Evolutionary conservation across 768 basidiomycete genomes (phyloP).

Genomic region (Kwoniella mangroviensis): DNA sequence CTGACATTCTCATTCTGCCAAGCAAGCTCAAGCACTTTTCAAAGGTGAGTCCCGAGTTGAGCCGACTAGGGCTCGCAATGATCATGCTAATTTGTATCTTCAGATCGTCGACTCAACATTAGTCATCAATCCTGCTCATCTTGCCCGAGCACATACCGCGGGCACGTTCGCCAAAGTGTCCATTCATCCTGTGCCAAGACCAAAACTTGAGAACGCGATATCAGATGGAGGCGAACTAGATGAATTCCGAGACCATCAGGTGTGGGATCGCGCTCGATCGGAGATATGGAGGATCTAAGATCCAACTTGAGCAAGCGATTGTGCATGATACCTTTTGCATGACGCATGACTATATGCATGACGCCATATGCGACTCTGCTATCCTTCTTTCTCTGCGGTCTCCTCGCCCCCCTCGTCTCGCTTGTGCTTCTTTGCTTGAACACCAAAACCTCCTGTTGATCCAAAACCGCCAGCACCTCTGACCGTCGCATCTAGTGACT

Average conservation of each 20-base stretch:
- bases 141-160: slow-evolving; percentile 59
- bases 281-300: slow-evolving; percentile 59
- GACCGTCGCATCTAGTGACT: slow-evolving; percentile 84
- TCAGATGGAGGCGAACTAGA: slow-evolving; percentile 39
- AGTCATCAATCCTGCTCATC: slow-evolving; percentile 83
- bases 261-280: slow-evolving; percentile 59
- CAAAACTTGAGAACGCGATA: slow-evolving; percentile 37
- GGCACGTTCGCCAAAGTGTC: slow-evolving; percentile 60
- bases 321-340: neutral
- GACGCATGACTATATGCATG: neutral
- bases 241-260: slow-evolving; percentile 52
- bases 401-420: slow-evolving; percentile 8
- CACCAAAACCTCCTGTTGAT: slow-evolving; percentile 77
- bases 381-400: neutral
- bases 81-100: slow-evolving; percentile 15
- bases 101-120: slow-evolving; percentile 77
- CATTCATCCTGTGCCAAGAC: slow-evolving; percentile 57
- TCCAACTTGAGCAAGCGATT: neutral
- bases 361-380: neutral
- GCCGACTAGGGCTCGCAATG: neutral
- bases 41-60: slow-evolving; percentile 65
- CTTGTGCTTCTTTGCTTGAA: slow-evolving; percentile 22
- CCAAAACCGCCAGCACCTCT: slow-evolving; percentile 88
- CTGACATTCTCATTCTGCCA: slow-evolving; percentile 84
- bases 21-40: slow-evolving; percentile 87